Base-by-base conservation (phyloP, 352 stramenopile species). In the Stramenopiles sp. region DNA sequence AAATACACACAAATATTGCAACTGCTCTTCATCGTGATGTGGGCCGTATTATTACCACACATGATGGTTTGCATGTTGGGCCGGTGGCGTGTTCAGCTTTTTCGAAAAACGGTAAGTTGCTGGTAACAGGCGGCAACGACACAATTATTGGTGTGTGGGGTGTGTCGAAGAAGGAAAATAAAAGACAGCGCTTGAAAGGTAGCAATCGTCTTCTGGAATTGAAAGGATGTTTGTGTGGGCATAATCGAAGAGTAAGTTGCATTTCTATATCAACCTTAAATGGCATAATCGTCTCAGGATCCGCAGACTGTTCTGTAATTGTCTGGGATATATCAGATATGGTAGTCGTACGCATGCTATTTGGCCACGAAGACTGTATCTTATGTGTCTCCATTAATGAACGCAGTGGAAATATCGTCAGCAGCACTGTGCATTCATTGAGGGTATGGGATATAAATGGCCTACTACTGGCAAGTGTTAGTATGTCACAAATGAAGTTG, bases 401-500 rank as follows among this genome's bases (percentile, higher is more conserved):
- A 22, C 82, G 44, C 1, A 86, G 75, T n/a, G 85, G 85, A 0
- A 81, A 84, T 33, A 80, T 85, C 7, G 80, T 84, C 22, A 88
- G 81, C 7, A 75, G 87, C 0, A 84, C 80, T 7, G 78, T 30
- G 7, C 31, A 76, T 39, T 78, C 86, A 44, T 80, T 88, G 30
- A 55, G 85, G 31, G 44, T 88, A 0, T 88, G 84, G 80, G 80
- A 32, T 71, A 71, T 86, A 7, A 88, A 87, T 44, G 85, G 85
- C 0, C 76, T 83, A 27, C 80, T 85, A 0, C 30, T 88, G 22
- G 84, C 81, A 4, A 75, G 39, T 67, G 25, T 80, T 32, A 80
- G 22, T 25, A 67, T 78, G 32, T 78, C 55, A 39, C 81, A 30
- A 71, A 1, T 76, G 32, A 0, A 22, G 1, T n/a, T 39, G 27